These are phyloP conservation scores for Citrus glauca DNA, from an alignment of 345 rosid genomes.

Conservation along the genomic window DNA sequence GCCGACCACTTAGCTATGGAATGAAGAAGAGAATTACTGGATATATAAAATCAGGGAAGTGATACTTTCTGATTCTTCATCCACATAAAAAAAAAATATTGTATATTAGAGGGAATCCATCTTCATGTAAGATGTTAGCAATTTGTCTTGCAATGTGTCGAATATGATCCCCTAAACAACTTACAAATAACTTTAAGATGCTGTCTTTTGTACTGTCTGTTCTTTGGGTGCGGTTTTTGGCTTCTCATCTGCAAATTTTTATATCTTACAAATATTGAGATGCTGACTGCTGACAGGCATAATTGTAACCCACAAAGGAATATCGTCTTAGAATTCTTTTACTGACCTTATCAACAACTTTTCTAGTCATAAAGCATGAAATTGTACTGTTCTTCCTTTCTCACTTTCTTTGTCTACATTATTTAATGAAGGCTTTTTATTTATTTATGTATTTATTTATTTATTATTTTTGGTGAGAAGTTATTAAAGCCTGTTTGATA, in stretches of 20 bases:
- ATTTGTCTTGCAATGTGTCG: slow-evolving; percentile 15
- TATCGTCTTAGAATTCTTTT: neutral
- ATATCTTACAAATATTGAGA: neutral
- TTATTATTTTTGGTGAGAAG: no score
- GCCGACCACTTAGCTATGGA: slow-evolving; percentile 1
- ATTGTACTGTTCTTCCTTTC: no score
- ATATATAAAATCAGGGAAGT: neutral
- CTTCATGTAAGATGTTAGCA: neutral
- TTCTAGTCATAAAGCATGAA: no score
- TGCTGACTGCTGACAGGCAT: neutral
- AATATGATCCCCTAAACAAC: neutral
- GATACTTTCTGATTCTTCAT: neutral
- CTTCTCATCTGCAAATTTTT: neutral
- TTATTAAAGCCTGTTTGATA: no score
- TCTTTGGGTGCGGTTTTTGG: neutral
- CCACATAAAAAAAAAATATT: neutral
- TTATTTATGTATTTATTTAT: no score
- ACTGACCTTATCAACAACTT: neutral
- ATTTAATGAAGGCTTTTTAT: no score
- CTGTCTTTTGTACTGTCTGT: neutral
- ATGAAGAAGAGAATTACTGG: neutral
- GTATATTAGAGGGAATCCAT: neutral
- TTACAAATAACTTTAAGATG: neutral
- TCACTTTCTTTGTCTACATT: no score
- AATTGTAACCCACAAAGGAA: neutral